A percentile compares a stretch with the other conserved stretches of the same genome.
Evolutionary conservation across 768 basidiomycete genomes (phyloP).

Genomic region (Galerina marginata): DNA sequence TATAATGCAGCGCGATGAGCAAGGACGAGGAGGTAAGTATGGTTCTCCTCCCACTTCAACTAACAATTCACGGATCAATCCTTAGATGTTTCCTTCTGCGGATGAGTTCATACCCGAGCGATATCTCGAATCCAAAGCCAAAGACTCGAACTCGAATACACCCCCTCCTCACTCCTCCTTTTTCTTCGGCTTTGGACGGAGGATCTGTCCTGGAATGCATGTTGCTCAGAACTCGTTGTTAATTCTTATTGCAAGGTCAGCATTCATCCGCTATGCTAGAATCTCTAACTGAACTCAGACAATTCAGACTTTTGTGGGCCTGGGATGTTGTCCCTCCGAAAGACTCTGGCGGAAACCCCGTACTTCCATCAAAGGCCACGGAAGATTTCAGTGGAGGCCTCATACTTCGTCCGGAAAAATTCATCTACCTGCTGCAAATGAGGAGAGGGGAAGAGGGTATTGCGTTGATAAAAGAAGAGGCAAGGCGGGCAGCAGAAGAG

Average conservation of each 20-base stretch:
- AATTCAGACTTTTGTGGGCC: constrained; percentile 25
- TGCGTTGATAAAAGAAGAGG: constrained; percentile 16
- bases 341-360: constrained; percentile 11
- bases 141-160: constrained; percentile 13
- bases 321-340: constrained; percentile 25
- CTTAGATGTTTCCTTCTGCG: constrained; percentile 23
- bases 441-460: constrained; percentile 7
- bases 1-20: constrained; percentile 8
- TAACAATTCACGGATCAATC: too few species aligned
- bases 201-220: constrained; percentile 35
- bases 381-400: constrained; percentile 22
- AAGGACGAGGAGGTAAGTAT: constrained; percentile 19
- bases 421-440: constrained; percentile 16
- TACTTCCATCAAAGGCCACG: constrained; percentile 16
- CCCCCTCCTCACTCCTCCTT: constrained; percentile 20
- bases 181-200: constrained; percentile 33
- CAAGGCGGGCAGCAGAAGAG: constrained; percentile 10
- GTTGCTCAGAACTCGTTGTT: constrained; percentile 31
- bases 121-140: constrained; percentile 18
- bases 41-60: not conserved
- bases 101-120: constrained; percentile 29
- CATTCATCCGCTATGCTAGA: not conserved
- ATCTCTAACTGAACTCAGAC: not conserved
- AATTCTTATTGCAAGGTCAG: constrained; percentile 24
- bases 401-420: constrained; percentile 20